These are phyloP conservation scores for Coemansia umbellata DNA, from an alignment of 192 early-diverging fungal species.

Conservation along the genomic window DNA sequence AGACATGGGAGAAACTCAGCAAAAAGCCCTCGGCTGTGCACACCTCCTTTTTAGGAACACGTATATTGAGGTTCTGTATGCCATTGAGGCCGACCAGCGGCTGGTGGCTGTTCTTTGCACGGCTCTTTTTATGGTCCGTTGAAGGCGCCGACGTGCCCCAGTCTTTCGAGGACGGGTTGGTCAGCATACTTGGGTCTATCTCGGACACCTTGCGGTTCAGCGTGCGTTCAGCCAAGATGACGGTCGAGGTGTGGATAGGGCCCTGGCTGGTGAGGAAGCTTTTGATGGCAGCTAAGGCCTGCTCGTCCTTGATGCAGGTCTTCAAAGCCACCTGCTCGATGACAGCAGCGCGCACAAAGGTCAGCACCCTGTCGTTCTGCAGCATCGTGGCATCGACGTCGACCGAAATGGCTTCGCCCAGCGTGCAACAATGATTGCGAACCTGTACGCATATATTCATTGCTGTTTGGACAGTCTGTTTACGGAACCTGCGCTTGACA, in stretches of 20 bases:
- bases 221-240: slow-evolving; percentile 47
- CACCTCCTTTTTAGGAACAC: slow-evolving; percentile 45
- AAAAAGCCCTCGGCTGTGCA: slow-evolving; percentile 46
- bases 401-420: slow-evolving; percentile 43
- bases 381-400: slow-evolving; percentile 50
- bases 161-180: slow-evolving; percentile 9
- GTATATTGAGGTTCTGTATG: slow-evolving; percentile 44
- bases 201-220: slow-evolving; percentile 49
- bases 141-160: slow-evolving; percentile 14
- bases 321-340: slow-evolving; percentile 49
- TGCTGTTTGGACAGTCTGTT: slow-evolving; percentile 33
- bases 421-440: slow-evolving; percentile 50
- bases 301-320: slow-evolving; percentile 24
- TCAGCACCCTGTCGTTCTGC: slow-evolving; percentile 49
- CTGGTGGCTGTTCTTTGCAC: neutral
- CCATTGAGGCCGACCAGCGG: slow-evolving; percentile 23
- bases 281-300: slow-evolving; percentile 27
- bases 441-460: slow-evolving; percentile 52
- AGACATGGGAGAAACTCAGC: slow-evolving; percentile 35
- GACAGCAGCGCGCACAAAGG: slow-evolving; percentile 42
- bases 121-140: neutral
- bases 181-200: slow-evolving; percentile 24
- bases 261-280: slow-evolving; percentile 16
- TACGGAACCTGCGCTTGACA: slow-evolving; percentile 30
- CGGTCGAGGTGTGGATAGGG: slow-evolving; percentile 17